Evolutionary conservation across 2,329 filamentous ascomycete species (phyloP).

Genomic region (Dothistroma septosporum): DNA sequence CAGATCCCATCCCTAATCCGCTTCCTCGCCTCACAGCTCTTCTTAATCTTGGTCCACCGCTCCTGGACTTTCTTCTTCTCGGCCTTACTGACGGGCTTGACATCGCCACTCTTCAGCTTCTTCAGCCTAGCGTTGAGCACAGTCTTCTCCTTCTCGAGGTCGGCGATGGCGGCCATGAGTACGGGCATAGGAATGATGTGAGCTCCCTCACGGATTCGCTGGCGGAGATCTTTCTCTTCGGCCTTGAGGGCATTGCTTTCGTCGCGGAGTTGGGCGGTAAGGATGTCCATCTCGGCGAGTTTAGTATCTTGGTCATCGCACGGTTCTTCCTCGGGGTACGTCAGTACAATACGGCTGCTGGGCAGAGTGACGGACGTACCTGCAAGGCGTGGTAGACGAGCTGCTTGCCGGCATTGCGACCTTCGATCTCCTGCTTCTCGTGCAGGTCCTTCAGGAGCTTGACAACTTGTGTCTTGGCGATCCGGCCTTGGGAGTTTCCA

Average conservation of each 20-base stretch:
- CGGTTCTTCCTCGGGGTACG: conserved; percentile 44
- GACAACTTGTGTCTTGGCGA: conserved; percentile 49
- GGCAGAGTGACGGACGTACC: conserved; percentile 27
- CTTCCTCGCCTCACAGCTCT: conserved; percentile 41
- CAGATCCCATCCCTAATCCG: conserved; percentile 52
- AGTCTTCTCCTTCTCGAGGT: conserved; percentile 44
- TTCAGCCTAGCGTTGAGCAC: conserved; percentile 41
- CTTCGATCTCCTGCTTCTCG: conserved; percentile 57
- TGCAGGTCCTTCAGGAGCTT: conserved; percentile 62
- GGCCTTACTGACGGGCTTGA: conserved; percentile 46
- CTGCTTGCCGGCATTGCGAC: conserved; percentile 57
- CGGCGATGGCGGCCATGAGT: conserved; percentile 43
- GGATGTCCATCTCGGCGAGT: conserved; percentile 48
- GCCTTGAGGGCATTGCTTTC: conserved; percentile 43
- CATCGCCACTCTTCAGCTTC: conserved; percentile 39
- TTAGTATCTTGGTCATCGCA: conserved; percentile 48
- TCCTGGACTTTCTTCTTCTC: conserved; percentile 46
- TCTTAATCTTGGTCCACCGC: conserved; percentile 44
- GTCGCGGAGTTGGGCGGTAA: conserved; percentile 46
- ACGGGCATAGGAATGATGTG: conserved; percentile 50
- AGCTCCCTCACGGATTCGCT: conserved; percentile 44
- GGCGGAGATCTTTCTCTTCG: conserved; percentile 49
- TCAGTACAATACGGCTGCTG: not conserved
- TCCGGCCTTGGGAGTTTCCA: conserved; percentile 34
- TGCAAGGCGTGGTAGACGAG: conserved; percentile 56